These are phyloP conservation scores for Sclerotinia sclerotiorum DNA, from an alignment of 2,329 filamentous ascomycete genomes.

Conservation along the genomic window DNA sequence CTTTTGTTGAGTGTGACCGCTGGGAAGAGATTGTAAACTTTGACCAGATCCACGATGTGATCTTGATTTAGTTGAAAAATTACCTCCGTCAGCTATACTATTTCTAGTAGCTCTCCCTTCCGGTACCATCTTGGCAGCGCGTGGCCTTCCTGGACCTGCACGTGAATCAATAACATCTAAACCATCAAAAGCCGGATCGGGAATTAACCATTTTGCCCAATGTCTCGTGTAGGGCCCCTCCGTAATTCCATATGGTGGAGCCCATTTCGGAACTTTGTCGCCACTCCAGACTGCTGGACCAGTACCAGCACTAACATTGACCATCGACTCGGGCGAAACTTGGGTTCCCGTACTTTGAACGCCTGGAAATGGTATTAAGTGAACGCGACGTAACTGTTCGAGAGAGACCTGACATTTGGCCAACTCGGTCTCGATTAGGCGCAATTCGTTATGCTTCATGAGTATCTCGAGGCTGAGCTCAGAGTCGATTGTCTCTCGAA, in stretches of 20 bases:
- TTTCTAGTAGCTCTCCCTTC: slow-evolving; percentile 81
- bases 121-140: slow-evolving; percentile 46
- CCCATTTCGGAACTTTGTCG: slow-evolving; percentile 69
- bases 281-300: slow-evolving; percentile 68
- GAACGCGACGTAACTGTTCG: slow-evolving; percentile 89
- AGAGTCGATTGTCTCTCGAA: slow-evolving; percentile 61
- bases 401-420: slow-evolving; percentile 92
- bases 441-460: slow-evolving; percentile 90
- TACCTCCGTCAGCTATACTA: slow-evolving; percentile 60
- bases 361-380: slow-evolving; percentile 85
- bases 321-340: slow-evolving; percentile 58
- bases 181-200: slow-evolving; percentile 83
- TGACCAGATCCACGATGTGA: slow-evolving; percentile 60
- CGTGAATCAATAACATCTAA: slow-evolving; percentile 48
- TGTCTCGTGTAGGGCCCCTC: slow-evolving; percentile 93
- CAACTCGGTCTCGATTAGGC: slow-evolving; percentile 91
- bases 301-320: slow-evolving; percentile 70
- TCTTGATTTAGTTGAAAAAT: slow-evolving; percentile 49
- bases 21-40: slow-evolving; percentile 68
- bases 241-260: slow-evolving; percentile 84
- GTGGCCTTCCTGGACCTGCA: slow-evolving; percentile 32
- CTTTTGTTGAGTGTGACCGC: slow-evolving; percentile 70
- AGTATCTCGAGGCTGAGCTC: slow-evolving; percentile 91
- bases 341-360: slow-evolving; percentile 53
- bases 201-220: slow-evolving; percentile 93